Percentiles rank a stretch among this genome's conserved stretches.
Conservation (phyloP, 768 basidiomycete species). For the Crucibulum laeve region DNA sequence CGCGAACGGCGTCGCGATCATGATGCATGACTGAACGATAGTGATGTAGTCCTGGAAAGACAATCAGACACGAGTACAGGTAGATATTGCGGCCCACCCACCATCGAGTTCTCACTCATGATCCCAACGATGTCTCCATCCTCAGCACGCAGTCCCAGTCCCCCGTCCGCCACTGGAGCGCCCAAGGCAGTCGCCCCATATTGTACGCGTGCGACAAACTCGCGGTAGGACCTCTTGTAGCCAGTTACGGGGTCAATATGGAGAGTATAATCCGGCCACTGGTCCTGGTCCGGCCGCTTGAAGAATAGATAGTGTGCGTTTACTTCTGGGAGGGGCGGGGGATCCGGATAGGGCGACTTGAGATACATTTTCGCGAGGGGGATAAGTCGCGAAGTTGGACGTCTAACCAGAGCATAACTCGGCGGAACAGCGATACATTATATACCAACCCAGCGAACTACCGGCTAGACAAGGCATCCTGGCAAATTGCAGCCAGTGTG, state of each 20-base stretch:
- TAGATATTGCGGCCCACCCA: conserved; percentile 22
- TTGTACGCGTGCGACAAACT: conserved; percentile 47
- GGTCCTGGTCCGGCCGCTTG: conserved; percentile 46
- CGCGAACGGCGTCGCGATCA: conserved; percentile 25
- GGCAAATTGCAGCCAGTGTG: too few species aligned
- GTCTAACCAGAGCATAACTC: too few species aligned
- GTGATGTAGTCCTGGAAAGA: conserved; percentile 28
- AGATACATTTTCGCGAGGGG: too few species aligned
- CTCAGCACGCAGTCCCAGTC: conserved; percentile 45
- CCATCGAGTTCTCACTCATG: conserved; percentile 65
- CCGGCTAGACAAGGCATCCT: too few species aligned
- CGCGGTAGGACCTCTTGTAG: conserved; percentile 35
- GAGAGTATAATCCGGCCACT: conserved; percentile 52
- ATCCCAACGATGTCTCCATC: conserved; percentile 63
- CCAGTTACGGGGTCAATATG: conserved; percentile 56
- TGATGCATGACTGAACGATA: conserved; percentile 25
- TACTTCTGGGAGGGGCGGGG: conserved; percentile 41
- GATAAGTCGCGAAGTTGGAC: too few species aligned
- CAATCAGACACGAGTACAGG: not conserved
- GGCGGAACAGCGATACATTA: too few species aligned
- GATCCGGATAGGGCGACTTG: conserved; percentile 52
- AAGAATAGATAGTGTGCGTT: conserved; percentile 58
- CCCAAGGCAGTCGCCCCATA: conserved; percentile 57
- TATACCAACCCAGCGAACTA: too few species aligned
- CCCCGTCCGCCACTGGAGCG: conserved; percentile 41